A percentile compares a stretch with the other conserved stretches of the same genome.
Evolutionary conservation across 805 yeast genomes (phyloP).

Genomic region (Pichia ethanolica): DNA sequence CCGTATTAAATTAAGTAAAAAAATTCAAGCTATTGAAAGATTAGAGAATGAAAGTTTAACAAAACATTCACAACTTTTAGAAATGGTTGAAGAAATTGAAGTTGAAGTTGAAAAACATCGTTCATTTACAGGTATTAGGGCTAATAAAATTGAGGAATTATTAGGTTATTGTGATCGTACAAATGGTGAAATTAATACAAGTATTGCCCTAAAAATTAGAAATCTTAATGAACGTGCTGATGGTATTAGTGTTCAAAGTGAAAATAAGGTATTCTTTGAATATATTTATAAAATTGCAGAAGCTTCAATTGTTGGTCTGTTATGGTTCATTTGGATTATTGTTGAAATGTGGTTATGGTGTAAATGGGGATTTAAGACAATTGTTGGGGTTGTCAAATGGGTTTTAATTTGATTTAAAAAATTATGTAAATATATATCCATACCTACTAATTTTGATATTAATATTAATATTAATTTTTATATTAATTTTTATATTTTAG

Average conservation of each 20-base stretch:
- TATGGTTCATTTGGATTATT: conserved; percentile 51
- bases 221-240: conserved; percentile 44
- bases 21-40: conserved; percentile 23
- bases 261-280: conserved; percentile 30
- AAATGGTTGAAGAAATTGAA: conserved; percentile 18
- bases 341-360: conserved; percentile 39
- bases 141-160: conserved; percentile 49
- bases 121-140: conserved; percentile 16
- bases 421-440: background rate
- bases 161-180: conserved; percentile 60
- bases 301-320: conserved; percentile 41
- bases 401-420: conserved; percentile 18
- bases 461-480: too few relatives aligned
- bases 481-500: too few relatives aligned
- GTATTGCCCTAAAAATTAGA: conserved; percentile 54
- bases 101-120: conserved; percentile 16
- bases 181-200: conserved; percentile 67
- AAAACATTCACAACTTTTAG: conserved; percentile 13
- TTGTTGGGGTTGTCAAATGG: conserved; percentile 21
- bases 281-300: conserved; percentile 41
- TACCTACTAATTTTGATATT: too few relatives aligned
- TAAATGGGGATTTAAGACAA: conserved; percentile 14
- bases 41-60: conserved; percentile 24
- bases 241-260: conserved; percentile 21
- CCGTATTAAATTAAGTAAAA: conserved; percentile 14